phyloP scores from a whole-genome alignment of 1,284 basidiomycete genomes.

The Microbotryomycetes sp. region DNA sequence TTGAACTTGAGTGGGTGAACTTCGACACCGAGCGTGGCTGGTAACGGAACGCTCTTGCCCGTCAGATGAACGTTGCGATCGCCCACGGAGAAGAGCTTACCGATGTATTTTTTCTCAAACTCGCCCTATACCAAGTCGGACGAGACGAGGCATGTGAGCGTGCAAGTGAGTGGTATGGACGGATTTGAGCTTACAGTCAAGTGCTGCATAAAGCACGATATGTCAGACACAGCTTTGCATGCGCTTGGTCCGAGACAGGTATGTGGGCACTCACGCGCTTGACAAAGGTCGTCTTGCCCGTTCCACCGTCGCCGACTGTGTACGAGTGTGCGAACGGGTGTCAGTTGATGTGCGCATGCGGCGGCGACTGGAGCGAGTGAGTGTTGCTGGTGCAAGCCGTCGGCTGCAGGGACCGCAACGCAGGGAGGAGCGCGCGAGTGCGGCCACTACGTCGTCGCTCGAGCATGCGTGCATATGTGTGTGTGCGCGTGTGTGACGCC shows the following conservation, averaged over 20 bases:
- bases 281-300: constrained; percentile 80
- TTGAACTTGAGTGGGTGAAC: constrained; percentile 93
- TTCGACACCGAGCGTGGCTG: constrained; percentile 98
- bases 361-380: constrained; percentile 61
- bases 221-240: constrained; percentile 25
- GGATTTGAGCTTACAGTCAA: constrained; percentile 57
- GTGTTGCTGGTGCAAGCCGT: not conserved
- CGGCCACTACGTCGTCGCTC: constrained; percentile 35
- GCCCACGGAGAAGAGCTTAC: constrained; percentile 46
- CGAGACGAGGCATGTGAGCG: constrained; percentile 10
- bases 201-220: constrained; percentile 55
- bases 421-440: not conserved
- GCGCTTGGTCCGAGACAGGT: no score
- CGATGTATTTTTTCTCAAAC: constrained; percentile 99
- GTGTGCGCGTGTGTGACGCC: constrained; percentile 31
- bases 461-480: no score
- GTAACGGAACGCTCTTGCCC: constrained; percentile 5
- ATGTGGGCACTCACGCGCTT: constrained; percentile 54
- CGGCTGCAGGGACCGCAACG: not conserved
- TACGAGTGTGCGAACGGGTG: constrained; percentile 51
- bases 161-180: not conserved
- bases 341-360: no score
- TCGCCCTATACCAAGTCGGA: constrained; percentile 49
- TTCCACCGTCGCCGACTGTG: constrained; percentile 42
- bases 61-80: not conserved